Percentiles rank a stretch among this genome's conserved stretches.
phyloP scores from a whole-genome alignment of 768 basidiomycete genomes.

The Podaxis sp. region DNA sequence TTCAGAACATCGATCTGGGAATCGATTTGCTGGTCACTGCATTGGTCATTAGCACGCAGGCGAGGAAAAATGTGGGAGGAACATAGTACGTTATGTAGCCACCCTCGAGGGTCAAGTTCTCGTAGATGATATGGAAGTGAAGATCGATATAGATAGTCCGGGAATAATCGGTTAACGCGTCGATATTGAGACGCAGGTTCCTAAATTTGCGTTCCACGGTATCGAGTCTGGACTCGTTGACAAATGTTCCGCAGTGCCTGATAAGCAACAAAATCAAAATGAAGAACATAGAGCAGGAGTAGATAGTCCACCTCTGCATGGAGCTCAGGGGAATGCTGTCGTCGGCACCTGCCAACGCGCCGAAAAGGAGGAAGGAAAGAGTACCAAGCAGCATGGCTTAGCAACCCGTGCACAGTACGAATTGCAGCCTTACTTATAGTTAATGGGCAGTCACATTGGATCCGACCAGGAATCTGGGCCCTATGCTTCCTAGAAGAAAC shows the following conservation, averaged over 20 bases:
- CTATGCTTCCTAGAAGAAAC: background rate
- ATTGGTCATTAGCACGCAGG: background rate
- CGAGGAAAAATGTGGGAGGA: background rate
- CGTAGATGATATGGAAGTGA: slow-evolving; percentile 34
- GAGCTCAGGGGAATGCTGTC: background rate
- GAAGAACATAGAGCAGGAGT: background rate
- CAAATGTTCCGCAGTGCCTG: slow-evolving; percentile 2
- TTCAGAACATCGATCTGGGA: slow-evolving; percentile 15
- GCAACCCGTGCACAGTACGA: background rate
- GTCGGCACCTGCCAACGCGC: background rate
- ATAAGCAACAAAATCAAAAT: background rate
- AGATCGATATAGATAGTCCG: slow-evolving; percentile 22
- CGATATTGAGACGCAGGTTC: background rate
- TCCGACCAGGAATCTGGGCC: background rate
- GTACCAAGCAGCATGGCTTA: background rate
- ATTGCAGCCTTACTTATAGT: slow-evolving; percentile 4
- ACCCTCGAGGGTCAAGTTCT: slow-evolving; percentile 25
- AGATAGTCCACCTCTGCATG: background rate
- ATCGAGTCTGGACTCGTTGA: background rate
- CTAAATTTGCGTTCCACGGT: slow-evolving; percentile 2
- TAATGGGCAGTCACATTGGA: background rate
- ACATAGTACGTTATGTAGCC: slow-evolving; percentile 36
- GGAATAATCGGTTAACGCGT: background rate
- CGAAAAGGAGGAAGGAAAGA: background rate
- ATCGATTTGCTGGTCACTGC: slow-evolving; percentile 11